Evolutionary conservation across 345 rosid species (phyloP), one percentile per base, ranked within the genome.

Genomic region (Psidium guajava): DNA sequence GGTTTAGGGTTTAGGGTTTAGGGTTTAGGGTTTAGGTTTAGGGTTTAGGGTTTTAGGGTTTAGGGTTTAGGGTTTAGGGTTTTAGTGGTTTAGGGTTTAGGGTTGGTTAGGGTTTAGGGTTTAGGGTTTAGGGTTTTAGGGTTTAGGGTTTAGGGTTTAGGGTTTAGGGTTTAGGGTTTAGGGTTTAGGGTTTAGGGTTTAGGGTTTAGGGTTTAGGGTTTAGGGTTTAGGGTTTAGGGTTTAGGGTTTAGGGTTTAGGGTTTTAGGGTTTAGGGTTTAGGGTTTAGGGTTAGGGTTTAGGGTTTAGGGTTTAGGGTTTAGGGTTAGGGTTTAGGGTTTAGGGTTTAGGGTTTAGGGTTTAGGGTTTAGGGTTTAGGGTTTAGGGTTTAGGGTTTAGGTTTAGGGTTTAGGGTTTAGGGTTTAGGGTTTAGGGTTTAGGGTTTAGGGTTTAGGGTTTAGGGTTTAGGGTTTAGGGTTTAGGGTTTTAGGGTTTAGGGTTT

Each of bases 271-370:
- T 81, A 81, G 83, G 83, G 83, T 44, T 81, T 81, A 50, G 83
- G 83, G 83, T 81, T 81, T 81, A 81, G 54, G 83, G 83, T 81
- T 81, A 15, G 28, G 84, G 84, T 40, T 83, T 83, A 25, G 84
- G 84, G 36, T 83, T 83, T 53, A 52, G 83, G 83, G 54, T 82
- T 83, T 28, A 56, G 84, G 84, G 84, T 83, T 83, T 49, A 55
- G 54, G 84, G 84, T 83, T 83, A 25, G 54, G 64, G 84, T 61
- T 83, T 83, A 50, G 84, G 84, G 64, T 53, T 83, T 83, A 53
- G 84, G 84, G 84, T 83, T 83, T 53, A 83, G 64, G 84, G 61
- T 83, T 83, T 53, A 55, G 64, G 61, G 84, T 83, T 83, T 53
- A 53, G 47, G 84, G 84, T 53, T 83, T 53, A 53, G 84, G 84